These are phyloP conservation scores for Leersia perrieri DNA, from an alignment of 176 grass and related monocot species.

Conservation along the genomic window DNA sequence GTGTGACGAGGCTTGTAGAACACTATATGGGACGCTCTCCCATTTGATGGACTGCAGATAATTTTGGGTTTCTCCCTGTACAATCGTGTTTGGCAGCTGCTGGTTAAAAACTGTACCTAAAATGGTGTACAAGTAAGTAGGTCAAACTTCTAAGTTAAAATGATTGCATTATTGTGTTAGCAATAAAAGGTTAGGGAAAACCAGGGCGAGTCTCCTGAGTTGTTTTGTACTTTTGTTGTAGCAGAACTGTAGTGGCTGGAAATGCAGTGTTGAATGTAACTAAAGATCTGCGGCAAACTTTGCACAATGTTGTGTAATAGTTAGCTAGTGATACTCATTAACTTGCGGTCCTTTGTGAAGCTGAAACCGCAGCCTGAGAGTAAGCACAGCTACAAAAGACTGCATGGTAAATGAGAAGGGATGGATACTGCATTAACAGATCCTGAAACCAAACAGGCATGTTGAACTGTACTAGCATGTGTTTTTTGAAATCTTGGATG, in stretches of 20 bases:
- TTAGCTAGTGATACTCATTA: neutral
- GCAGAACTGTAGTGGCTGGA: neutral
- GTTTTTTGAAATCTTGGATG: too few species aligned
- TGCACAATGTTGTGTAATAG: neutral
- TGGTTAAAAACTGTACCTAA: conserved; percentile 33
- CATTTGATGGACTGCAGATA: neutral
- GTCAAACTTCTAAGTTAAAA: conserved; percentile 33
- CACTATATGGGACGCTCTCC: neutral
- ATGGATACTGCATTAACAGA: too few species aligned
- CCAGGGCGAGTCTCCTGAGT: neutral
- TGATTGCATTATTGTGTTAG: conserved; percentile 29
- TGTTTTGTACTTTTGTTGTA: conserved; percentile 1
- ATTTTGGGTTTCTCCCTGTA: conserved; percentile 1
- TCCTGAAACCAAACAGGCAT: too few species aligned
- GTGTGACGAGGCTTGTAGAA: neutral
- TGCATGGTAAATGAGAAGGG: neutral
- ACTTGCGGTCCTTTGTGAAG: neutral
- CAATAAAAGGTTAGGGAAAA: conserved; percentile 31
- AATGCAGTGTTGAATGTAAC: conserved; percentile 2
- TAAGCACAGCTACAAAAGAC: neutral
- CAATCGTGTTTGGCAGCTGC: conserved; percentile 21
- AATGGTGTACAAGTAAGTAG: conserved; percentile 40
- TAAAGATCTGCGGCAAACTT: neutral
- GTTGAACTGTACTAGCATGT: too few species aligned
- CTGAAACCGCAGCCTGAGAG: neutral